Base-by-base conservation (phyloP, 371 early-diverging fungal species). In the Rhizopus stolonifer region DNA sequence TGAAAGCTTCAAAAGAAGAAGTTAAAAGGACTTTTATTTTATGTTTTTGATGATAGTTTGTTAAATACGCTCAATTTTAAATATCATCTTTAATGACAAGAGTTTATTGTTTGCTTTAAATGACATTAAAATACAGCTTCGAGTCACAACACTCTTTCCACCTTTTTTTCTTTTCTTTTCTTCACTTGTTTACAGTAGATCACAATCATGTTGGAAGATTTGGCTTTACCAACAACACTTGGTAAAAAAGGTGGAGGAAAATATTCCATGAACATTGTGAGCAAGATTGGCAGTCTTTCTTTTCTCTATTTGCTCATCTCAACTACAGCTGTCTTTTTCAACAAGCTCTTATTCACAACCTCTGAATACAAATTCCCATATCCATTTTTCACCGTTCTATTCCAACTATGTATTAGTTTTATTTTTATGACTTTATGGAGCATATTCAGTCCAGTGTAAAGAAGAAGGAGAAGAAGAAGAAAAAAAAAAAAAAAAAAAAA, bases 311-410 rank as follows among this genome's bases (percentile, higher is more conserved):
- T 80, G 61, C 43, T 64, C 31, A 67, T 64, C 17, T 77, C 83
- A 1, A 64, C 81, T 18, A 61, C 76, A 2, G 80, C 79, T n/a
- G 81, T 79, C 6, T 77, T 83, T 25, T 55, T 83, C 49, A 84
- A 84, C 68, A 84, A 84, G 72, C 67, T 69, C 39, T 74, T 84
- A 24, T 64, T 78, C 26, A 72, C 78, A 15, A 65, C 64, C 11
- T 69, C 81, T 10, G 82, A 81, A 29, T 65, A 65, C 52, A 65
- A 65, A 26, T 84, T 84, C 55, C 77, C 85, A 9, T 84, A 71
- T 57, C 85, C 85, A 11, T 61, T 79, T 38, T 79, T 79, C 29
- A 80, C 80, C 43, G 80, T 72, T 7, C 73, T 80, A 38, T 82
- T 66, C 52, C 83, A 84, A 54, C 56, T 83, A 43, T 31, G 77